Evolutionary conservation across 2,329 filamentous ascomycete genomes (phyloP).

Genomic region (Ceratocystiopsis brevicomis): DNA sequence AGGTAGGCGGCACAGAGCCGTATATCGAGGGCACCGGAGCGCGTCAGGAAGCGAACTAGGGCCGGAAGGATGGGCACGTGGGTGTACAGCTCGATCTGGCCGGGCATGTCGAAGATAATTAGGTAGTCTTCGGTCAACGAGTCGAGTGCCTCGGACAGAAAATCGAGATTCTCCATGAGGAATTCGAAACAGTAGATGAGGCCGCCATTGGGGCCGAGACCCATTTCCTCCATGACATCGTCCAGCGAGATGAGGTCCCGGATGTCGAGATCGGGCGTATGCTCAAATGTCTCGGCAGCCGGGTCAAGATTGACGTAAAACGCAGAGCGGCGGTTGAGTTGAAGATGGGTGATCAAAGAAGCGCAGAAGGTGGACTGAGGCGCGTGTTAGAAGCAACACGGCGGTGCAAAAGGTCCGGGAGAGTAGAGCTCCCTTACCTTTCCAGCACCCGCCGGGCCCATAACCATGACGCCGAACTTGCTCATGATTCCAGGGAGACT

Average conservation of each 20-base stretch:
- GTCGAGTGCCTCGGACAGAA: slow-evolving; percentile 69
- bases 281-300: slow-evolving; percentile 80
- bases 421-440: slow-evolving; percentile 36
- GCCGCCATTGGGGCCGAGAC: slow-evolving; percentile 76
- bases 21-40: slow-evolving; percentile 66
- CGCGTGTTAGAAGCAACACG: background rate
- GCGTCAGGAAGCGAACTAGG: slow-evolving; percentile 63
- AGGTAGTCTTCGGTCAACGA: slow-evolving; percentile 83
- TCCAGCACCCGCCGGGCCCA: slow-evolving; percentile 89
- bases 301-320: slow-evolving; percentile 98
- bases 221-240: slow-evolving; percentile 92
- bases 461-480: slow-evolving; percentile 86
- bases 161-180: slow-evolving; percentile 84
- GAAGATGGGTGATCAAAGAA: slow-evolving; percentile 78
- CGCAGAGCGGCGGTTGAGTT: slow-evolving; percentile 76
- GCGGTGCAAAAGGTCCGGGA: background rate
- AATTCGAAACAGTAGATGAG: slow-evolving; percentile 96
- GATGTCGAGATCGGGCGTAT: slow-evolving; percentile 85
- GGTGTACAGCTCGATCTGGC: slow-evolving; percentile 96
- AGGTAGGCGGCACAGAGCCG: slow-evolving; percentile 86
- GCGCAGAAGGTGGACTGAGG: slow-evolving; percentile 78
- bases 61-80: slow-evolving; percentile 83
- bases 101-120: slow-evolving; percentile 96
- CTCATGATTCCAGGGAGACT: slow-evolving; percentile 39
- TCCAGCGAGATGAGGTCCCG: slow-evolving; percentile 84